Evolutionary conservation across 768 basidiomycete species (phyloP), one percentile per base, ranked within the genome.

Genomic region (Leucogyrophana mollusca): DNA sequence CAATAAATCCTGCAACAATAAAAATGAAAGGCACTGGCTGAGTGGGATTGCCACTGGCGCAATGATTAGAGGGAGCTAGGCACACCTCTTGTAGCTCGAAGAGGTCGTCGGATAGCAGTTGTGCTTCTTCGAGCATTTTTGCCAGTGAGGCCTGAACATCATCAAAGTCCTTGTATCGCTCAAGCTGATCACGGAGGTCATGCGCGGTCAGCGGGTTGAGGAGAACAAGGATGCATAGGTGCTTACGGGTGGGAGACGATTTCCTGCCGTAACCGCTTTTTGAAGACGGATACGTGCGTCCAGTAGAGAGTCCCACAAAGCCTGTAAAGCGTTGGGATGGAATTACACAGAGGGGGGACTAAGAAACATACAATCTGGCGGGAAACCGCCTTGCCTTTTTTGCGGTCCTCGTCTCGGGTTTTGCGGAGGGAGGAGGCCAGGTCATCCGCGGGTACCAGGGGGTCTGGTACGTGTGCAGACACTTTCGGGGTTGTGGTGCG

Each of bases 251-350:
- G 89, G 85, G 5, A 96, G 72, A 40, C 70, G 69, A 57, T 91
- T 89, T 5, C 83, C 74, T 9, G 83, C 71, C 2, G 72, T 57
- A 36, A 83, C 72, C 18, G 85, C 78, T 69, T 94, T 97, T 68
- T 97, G 95, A 35, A 96, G 66, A 20, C 84, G 84, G 62, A 98
- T 98, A 27, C 95, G 82, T n/a, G 89, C 81, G 60, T 96, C 90
- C 22, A 97, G 74, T 30, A 97, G 73, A 4, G 77, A 73, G 62
- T 97, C 92, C 88, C 92, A 96, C 27, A 94, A 66, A 3, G 74
- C 72, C 93, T 97, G 48, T 20, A 45, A 9, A 37, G 23, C 40
- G 23, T 34, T 42, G 21, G 34, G 46, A 23, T 39, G 36, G 40
- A 40, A 50, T 52, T 38, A 37, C 53, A 38, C n/a, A 43, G 40